These are phyloP conservation scores for Phytophthora pinifolia DNA, from an alignment of 352 stramenopile species.

Conservation along the genomic window DNA sequence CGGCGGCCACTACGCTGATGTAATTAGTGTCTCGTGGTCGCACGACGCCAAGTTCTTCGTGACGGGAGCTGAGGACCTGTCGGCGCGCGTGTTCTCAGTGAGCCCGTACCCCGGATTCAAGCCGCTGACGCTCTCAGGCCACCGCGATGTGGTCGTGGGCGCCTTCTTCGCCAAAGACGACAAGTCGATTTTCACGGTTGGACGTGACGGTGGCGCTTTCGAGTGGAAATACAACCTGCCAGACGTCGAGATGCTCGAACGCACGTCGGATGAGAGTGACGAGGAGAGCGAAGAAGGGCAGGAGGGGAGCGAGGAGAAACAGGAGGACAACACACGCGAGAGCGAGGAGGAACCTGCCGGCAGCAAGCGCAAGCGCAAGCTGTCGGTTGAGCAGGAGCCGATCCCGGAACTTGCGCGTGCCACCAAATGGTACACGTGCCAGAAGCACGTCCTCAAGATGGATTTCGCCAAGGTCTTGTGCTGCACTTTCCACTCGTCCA, in stretches of 20 bases:
- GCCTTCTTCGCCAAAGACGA: constrained; percentile 87
- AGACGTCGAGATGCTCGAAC: constrained; percentile 33
- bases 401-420: constrained; percentile 71
- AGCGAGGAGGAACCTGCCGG: constrained; percentile 32
- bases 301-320: constrained; percentile 17
- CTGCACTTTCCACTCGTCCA: constrained; percentile 87
- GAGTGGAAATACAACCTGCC: constrained; percentile 81
- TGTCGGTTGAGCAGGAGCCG: constrained; percentile 18
- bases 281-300: constrained; percentile 26
- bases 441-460: constrained; percentile 90
- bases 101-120: constrained; percentile 73
- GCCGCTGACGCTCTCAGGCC: constrained; percentile 85
- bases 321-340: constrained; percentile 13
- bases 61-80: constrained; percentile 87
- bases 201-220: constrained; percentile 84
- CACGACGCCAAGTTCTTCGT: constrained; percentile 91
- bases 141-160: constrained; percentile 85
- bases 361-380: constrained; percentile 31
- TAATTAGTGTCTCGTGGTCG: constrained; percentile 86
- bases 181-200: constrained; percentile 84
- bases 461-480: constrained; percentile 88
- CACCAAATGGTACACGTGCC: constrained; percentile 84
- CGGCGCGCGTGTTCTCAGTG: constrained; percentile 86
- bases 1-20: constrained; percentile 87
- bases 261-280: constrained; percentile 35